Evolutionary conservation across 2,329 filamentous ascomycete genomes (phyloP).

Genomic region (Trichoderma sp.): DNA sequence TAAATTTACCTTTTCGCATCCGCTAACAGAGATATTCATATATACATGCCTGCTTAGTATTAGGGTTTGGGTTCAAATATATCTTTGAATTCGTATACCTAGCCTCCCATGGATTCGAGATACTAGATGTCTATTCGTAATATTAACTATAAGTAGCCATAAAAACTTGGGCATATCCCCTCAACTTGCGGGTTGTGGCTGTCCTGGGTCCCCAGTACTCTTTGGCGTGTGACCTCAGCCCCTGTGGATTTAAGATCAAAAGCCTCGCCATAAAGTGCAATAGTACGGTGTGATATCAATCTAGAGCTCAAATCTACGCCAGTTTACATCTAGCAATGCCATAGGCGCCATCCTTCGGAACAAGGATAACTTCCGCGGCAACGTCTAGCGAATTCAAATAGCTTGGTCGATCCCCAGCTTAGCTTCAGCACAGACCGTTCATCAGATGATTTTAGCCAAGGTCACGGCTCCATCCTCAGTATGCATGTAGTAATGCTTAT

Average conservation of each 20-base stretch:
- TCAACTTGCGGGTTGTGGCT: neutral
- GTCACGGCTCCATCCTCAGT: neutral
- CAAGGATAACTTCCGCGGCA: neutral
- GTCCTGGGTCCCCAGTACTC: neutral
- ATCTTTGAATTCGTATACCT: neutral
- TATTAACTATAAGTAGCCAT: neutral
- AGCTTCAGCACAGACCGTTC: neutral
- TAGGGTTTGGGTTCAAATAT: accelerated
- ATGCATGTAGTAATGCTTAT: neutral
- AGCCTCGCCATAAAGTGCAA: neutral
- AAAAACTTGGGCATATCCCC: neutral
- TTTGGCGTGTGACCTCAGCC: neutral
- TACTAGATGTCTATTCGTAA: neutral
- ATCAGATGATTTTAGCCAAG: neutral
- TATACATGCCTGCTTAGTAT: neutral
- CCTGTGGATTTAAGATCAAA: neutral
- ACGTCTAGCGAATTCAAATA: neutral
- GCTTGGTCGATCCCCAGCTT: neutral
- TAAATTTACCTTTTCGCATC: neutral
- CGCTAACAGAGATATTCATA: neutral
- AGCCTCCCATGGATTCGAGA: neutral
- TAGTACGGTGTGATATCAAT: neutral
- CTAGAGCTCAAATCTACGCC: neutral
- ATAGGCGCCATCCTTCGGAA: neutral
- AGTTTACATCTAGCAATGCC: too few relatives aligned